Evolutionary conservation across 2,329 filamentous ascomycete species (phyloP), one percentile per base, ranked within the genome.

Genomic region (Pseudogymnoascus sp.): DNA sequence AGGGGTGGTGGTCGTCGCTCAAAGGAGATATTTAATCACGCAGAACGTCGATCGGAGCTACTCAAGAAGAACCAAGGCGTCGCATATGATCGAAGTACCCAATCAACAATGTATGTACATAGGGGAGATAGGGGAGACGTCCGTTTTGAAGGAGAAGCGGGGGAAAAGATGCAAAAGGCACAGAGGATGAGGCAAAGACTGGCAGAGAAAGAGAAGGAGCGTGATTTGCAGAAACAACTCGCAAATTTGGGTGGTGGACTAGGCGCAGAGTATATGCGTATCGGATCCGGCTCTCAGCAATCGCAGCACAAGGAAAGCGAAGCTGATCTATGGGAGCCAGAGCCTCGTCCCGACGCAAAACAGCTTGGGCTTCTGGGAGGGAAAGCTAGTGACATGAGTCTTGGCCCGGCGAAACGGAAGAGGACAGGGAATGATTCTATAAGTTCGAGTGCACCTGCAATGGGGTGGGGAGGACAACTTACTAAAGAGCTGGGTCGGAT

Each of bases 191-290:
- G 84, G 64, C 80, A 85, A 61, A 81, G 81, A 3, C 75, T 91
- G 5, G 82, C 84, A 5, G 82, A 82, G 12, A 82, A 84, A 67
- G 88, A 92, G 72, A 87, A 83, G 69, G 90, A 93, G 71, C 78
- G 84, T 18, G 86, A 90, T 22, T 80, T 94, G 57, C 87, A 86
- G 65, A 84, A 83, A 70, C 84, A 83, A 66, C 77, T 94, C 2
- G 83, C 83, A 8, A 76, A 81, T 58, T 76, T 85, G 62, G 88
- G 88, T 8, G 80, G 77, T 57, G 86, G 86, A 5, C 81, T 87
- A 0, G 89, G 88, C 2, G 82, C 79, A 53, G 87, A 90, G 63
- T 92, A 92, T 72, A 85, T 91, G 80, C 79, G 69, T 25, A 63
- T 61, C 15, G 63, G 64, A 43, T 60, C 64, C 28, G 57, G 33